phyloP scores from a whole-genome alignment of 352 stramenopile genomes.

The Elongisporangium undulatum region DNA sequence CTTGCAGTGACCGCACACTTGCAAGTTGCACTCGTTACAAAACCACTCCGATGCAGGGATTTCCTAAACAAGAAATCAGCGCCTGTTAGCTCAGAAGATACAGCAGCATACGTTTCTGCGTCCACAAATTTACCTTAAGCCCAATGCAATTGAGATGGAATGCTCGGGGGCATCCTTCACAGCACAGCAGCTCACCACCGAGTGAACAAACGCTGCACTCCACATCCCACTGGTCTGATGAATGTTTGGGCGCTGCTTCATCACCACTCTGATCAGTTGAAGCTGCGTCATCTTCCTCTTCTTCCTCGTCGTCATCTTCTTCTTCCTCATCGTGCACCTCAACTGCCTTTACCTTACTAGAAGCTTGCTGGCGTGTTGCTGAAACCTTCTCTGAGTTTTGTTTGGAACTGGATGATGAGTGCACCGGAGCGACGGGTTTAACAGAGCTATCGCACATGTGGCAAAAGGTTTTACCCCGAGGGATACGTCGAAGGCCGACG shows the following conservation, averaged over 20 bases:
- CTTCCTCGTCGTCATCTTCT: conserved; percentile 17
- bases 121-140: conserved; percentile 23
- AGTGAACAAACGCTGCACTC: conserved; percentile 86
- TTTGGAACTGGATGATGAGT: conserved; percentile 13
- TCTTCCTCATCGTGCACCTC: conserved; percentile 14
- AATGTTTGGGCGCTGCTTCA: conserved; percentile 24
- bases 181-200: conserved; percentile 87
- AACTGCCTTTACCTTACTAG: background rate
- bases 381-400: conserved; percentile 4
- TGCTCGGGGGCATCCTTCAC: conserved; percentile 87
- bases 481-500: conserved; percentile 65
- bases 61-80: conserved; percentile 10
- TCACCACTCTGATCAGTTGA: background rate
- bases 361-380: conserved; percentile 13
- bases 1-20: conserved; percentile 78
- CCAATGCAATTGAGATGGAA: conserved; percentile 90
- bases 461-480: conserved; percentile 84
- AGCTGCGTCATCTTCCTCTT: conserved; percentile 5
- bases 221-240: conserved; percentile 82
- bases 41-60: conserved; percentile 86
- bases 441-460: conserved; percentile 70
- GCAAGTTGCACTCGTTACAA: conserved; percentile 82
- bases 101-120: background rate
- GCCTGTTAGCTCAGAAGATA: background rate
- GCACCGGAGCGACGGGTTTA: conserved; percentile 49